These are phyloP conservation scores for Cairneyella variabilis DNA, from an alignment of 495 filamentous ascomycete genomes.

Conservation along the genomic window DNA sequence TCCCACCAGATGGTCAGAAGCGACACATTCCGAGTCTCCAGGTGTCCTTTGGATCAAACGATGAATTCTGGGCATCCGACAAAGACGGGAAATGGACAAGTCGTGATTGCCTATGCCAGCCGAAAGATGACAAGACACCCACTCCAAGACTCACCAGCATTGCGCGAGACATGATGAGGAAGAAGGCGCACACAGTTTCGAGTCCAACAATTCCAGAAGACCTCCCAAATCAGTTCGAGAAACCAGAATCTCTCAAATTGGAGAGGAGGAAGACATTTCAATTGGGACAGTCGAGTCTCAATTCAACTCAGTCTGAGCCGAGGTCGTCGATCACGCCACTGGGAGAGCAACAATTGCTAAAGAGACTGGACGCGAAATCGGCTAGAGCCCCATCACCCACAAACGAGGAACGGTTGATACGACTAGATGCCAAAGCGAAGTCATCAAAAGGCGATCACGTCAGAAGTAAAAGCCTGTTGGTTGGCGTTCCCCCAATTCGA, in stretches of 20 bases:
- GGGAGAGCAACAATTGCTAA: background rate
- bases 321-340: background rate
- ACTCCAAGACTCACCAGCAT: background rate
- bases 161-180: constrained; percentile 8
- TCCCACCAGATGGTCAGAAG: constrained; percentile 32
- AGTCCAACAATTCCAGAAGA: constrained; percentile 3
- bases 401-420: background rate
- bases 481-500: background rate
- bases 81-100: constrained; percentile 35
- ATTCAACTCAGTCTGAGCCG: background rate
- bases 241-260: background rate
- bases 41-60: constrained; percentile 37
- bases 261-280: constrained; percentile 13
- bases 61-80: constrained; percentile 41
- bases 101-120: constrained; percentile 3
- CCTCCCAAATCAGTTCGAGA: background rate
- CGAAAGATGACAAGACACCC: background rate
- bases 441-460: background rate
- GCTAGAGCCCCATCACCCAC: background rate
- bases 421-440: background rate
- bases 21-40: constrained; percentile 37
- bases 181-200: constrained; percentile 11
- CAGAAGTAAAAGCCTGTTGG: background rate
- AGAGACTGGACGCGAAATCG: background rate
- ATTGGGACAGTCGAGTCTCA: background rate